phyloP scores from a whole-genome alignment of 2,329 filamentous ascomycete species.

The Aspergillus ruber region DNA sequence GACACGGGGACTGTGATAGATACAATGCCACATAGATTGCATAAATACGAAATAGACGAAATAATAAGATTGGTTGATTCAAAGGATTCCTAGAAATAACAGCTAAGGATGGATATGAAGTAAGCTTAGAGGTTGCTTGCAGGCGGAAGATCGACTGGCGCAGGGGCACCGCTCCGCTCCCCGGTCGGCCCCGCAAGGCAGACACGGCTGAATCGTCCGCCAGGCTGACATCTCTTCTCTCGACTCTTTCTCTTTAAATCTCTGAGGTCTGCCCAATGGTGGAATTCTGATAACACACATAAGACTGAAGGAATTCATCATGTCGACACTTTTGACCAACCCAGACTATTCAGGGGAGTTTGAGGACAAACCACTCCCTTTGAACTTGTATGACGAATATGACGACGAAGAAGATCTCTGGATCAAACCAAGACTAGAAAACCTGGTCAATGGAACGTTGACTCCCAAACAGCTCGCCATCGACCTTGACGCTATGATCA shows the following conservation, averaged over 20 bases:
- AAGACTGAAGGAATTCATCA: background rate
- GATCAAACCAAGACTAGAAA: conserved; percentile 1
- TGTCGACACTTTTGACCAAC: background rate
- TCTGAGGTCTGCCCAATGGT: background rate
- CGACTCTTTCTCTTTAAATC: background rate
- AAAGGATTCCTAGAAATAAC: background rate
- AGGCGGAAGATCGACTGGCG: background rate
- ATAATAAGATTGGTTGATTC: too few relatives aligned
- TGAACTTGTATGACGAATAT: background rate
- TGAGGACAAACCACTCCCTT: background rate
- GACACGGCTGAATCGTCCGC: background rate
- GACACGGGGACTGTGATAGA: too few relatives aligned
- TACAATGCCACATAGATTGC: too few relatives aligned
- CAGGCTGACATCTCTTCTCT: background rate
- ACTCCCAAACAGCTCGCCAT: background rate
- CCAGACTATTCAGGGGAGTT: background rate
- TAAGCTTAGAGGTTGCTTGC: background rate
- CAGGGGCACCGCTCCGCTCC: background rate
- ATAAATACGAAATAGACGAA: too few relatives aligned
- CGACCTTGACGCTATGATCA: background rate
- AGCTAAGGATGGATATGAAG: background rate
- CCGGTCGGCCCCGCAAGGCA: background rate
- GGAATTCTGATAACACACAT: background rate
- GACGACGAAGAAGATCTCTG: background rate
- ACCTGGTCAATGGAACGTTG: background rate